Evolutionary conservation across 352 stramenopile genomes (phyloP).

Genomic region (Halophytophthora polymorphica): DNA sequence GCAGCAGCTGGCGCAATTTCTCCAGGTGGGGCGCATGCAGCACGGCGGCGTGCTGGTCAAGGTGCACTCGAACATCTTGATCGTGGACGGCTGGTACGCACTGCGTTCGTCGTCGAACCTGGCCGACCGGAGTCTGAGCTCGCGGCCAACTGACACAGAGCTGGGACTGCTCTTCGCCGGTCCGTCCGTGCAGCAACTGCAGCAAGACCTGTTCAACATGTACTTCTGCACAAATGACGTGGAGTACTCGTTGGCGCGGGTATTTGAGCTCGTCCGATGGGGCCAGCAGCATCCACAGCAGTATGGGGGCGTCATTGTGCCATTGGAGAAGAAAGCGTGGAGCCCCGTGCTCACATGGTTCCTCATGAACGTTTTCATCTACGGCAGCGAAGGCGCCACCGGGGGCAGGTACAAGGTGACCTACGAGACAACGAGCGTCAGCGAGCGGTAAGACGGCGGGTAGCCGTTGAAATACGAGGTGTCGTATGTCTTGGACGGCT

Average conservation of each 20-base stretch:
- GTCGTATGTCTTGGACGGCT: constrained; percentile 1
- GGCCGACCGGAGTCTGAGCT: constrained; percentile 69
- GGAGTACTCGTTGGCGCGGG: constrained; percentile 28
- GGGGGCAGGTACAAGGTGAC: constrained; percentile 64
- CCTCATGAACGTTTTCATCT: constrained; percentile 80
- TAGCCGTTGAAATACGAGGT: constrained; percentile 10
- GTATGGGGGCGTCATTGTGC: constrained; percentile 42
- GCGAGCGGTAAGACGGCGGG: constrained; percentile 17
- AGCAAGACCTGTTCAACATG: constrained; percentile 70
- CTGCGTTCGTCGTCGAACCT: constrained; percentile 75
- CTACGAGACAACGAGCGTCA: constrained; percentile 45
- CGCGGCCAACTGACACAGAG: constrained; percentile 67
- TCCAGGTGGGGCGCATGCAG: constrained; percentile 52
- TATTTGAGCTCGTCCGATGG: constrained; percentile 21
- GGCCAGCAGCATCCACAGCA: constrained; percentile 7
- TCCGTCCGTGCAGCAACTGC: constrained; percentile 34
- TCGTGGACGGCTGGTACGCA: constrained; percentile 66
- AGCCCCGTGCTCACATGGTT: constrained; percentile 75
- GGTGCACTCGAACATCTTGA: constrained; percentile 80
- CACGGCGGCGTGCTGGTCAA: constrained; percentile 54
- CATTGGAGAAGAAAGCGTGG: constrained; percentile 51
- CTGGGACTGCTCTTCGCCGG: constrained; percentile 60
- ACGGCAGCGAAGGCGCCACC: constrained; percentile 69
- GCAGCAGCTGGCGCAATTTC: constrained; percentile 35
- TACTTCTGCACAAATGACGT: constrained; percentile 41